phyloP scores from a whole-genome alignment of 495 filamentous ascomycete genomes.

The Penicillium desertorum region DNA sequence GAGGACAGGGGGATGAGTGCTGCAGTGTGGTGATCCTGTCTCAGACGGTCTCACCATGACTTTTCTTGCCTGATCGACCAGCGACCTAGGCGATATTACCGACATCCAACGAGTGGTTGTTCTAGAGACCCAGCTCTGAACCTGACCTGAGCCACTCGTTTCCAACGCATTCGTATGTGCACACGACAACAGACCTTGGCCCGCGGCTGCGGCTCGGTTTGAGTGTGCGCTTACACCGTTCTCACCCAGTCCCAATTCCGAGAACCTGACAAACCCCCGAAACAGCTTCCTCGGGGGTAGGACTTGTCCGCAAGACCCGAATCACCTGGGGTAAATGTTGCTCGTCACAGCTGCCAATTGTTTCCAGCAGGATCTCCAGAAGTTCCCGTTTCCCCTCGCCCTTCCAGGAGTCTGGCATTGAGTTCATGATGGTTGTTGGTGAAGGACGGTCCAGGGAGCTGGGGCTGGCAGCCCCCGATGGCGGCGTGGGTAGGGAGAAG shows the following conservation, averaged over 20 bases:
- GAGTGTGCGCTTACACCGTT: neutral
- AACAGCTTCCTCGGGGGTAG: conserved; percentile 37
- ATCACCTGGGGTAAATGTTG: conserved; percentile 30
- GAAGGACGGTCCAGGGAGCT: neutral
- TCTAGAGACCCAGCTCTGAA: conserved; percentile 3
- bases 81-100: neutral
- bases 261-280: conserved; percentile 32
- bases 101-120: neutral
- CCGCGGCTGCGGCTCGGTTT: neutral
- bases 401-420: conserved; percentile 25
- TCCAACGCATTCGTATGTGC: neutral
- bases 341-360: conserved; percentile 36
- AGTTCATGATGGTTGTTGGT: conserved; percentile 9
- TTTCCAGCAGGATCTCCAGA: conserved; percentile 32
- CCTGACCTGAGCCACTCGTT: neutral
- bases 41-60: neutral
- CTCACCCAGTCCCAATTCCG: conserved; percentile 19
- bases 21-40: neutral
- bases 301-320: conserved; percentile 31
- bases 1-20: neutral
- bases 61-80: neutral
- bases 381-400: conserved; percentile 29
- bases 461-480: conserved; percentile 3
- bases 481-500: neutral
- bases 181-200: neutral